phyloP scores from a whole-genome alignment of 768 basidiomycete genomes.

The Obba rivulosa region DNA sequence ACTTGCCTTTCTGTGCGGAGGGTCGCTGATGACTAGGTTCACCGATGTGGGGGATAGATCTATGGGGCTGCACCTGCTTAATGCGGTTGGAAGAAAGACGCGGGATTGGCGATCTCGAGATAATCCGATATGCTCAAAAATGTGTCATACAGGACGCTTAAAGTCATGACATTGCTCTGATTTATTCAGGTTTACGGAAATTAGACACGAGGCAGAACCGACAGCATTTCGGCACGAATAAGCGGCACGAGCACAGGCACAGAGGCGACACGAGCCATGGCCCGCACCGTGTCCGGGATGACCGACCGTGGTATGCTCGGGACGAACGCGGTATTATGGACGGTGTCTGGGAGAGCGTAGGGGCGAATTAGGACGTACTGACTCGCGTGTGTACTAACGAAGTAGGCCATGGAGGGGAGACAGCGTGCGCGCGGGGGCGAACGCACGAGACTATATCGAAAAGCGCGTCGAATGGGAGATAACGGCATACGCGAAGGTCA shows the following conservation, averaged over 20 bases:
- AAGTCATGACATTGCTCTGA: too few species aligned
- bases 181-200: not conserved
- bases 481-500: constrained; percentile 19
- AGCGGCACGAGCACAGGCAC: not conserved
- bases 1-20: constrained; percentile 1
- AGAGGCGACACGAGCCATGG: not conserved
- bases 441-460: constrained; percentile 20
- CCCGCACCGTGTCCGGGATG: not conserved
- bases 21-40: not conserved
- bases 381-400: not conserved
- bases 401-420: constrained; percentile 3
- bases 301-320: not conserved
- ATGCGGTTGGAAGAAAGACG: not conserved
- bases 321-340: not conserved
- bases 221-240: not conserved
- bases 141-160: constrained; percentile 2
- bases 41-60: not conserved
- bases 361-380: not conserved
- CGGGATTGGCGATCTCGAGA: constrained; percentile 2
- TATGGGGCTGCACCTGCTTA: not conserved
- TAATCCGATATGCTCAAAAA: constrained; percentile 5
- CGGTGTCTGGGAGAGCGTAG: not conserved
- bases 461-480: constrained; percentile 14
- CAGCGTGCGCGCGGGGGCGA: constrained; percentile 14
- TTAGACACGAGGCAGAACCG: not conserved